phyloP scores from a whole-genome alignment of 2,329 filamentous ascomycete genomes.

The Sporothrix brasiliensis region DNA sequence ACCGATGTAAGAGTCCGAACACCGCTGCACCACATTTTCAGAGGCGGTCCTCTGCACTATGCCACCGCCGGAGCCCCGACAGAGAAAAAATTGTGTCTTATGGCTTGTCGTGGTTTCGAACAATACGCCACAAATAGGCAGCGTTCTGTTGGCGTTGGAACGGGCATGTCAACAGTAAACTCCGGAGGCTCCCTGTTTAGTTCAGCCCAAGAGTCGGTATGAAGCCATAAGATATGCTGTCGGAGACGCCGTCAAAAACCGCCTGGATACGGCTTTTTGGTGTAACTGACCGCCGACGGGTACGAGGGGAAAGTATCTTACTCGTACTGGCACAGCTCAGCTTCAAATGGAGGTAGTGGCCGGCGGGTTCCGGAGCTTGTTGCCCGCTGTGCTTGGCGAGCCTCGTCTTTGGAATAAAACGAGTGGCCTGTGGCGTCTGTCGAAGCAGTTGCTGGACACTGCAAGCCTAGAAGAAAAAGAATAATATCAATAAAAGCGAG shows the following conservation, averaged over 20 bases:
- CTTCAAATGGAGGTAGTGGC: not conserved
- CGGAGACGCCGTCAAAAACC: no score
- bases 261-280: no score
- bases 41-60: not conserved
- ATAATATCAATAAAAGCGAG: not conserved
- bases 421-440: not conserved
- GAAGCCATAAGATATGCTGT: not conserved
- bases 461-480: not conserved
- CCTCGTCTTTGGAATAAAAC: not conserved
- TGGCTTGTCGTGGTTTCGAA: not conserved
- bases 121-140: not conserved
- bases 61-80: no score
- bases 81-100: no score
- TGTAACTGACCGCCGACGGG: no score
- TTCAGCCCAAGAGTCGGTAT: not conserved
- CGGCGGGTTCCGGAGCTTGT: not conserved
- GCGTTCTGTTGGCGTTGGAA: not conserved
- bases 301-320: no score
- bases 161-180: conserved; percentile 22
- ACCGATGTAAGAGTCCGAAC: not conserved
- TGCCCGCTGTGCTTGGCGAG: not conserved
- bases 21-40: not conserved
- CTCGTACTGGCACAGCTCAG: no score
- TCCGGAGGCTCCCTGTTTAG: conserved; percentile 1
- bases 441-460: not conserved